Percentiles rank a stretch among this genome's conserved stretches.
Conservation (phyloP, 257 asterid species). For the Jacaranda mimosifolia region DNA sequence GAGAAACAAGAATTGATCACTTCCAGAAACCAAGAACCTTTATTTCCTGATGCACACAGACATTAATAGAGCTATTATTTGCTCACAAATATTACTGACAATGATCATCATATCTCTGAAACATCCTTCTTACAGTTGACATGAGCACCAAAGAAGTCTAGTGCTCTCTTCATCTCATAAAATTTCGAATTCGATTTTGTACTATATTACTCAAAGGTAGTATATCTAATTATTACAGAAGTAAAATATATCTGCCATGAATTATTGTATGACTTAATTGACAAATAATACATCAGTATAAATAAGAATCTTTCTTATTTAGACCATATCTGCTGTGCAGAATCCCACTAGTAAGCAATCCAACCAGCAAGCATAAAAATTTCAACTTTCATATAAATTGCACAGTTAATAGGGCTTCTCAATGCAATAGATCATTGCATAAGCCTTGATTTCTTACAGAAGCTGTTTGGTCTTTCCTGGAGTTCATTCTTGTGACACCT, state of each 20-base stretch:
- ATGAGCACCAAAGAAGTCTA: not conserved
- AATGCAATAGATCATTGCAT: slow-evolving; percentile 20
- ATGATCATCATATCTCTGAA: not conserved
- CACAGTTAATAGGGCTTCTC: not conserved
- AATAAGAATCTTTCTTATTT: not conserved
- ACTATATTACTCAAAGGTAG: not conserved
- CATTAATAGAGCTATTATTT: not conserved
- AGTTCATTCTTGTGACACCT: not conserved
- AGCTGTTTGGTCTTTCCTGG: not conserved
- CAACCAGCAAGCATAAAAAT: slow-evolving; percentile 17
- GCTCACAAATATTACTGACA: not conserved
- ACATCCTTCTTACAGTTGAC: not conserved
- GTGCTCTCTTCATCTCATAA: not conserved
- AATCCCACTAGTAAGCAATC: slow-evolving; percentile 9
- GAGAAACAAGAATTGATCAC: slow-evolving; percentile 16
- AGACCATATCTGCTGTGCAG: not conserved
- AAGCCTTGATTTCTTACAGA: slow-evolving; percentile 14
- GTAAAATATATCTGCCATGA: not conserved
- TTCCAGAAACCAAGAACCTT: slow-evolving; percentile 12
- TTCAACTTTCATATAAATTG: not conserved
- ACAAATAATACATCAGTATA: not conserved
- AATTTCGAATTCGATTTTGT: not conserved
- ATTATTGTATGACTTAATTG: not conserved
- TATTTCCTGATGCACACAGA: slow-evolving; percentile 22
- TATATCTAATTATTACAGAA: not conserved